Evolutionary conservation across 2,329 filamentous ascomycete species (phyloP).

Genomic region (Cytospora piceae): DNA sequence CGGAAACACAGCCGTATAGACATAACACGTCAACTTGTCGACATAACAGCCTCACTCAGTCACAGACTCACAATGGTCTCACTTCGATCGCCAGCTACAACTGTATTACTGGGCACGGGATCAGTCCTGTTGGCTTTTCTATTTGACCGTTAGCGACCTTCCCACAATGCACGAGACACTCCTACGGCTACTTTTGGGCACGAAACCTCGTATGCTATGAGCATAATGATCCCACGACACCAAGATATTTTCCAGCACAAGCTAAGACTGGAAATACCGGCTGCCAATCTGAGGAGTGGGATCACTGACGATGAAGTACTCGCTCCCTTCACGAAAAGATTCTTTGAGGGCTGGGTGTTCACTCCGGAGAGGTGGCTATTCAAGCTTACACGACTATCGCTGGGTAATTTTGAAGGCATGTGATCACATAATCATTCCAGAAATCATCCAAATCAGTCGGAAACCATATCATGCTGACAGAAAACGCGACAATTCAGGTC

Average conservation of each 20-base stretch:
- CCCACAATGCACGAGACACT: no score
- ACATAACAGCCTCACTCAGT: no score
- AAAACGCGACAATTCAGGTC: not conserved
- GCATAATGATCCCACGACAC: not conserved
- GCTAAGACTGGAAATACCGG: not conserved
- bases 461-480: no score
- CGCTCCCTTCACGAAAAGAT: constrained; percentile 5
- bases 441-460: no score
- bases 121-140: no score
- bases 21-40: no score
- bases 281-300: not conserved
- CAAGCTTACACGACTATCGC: not conserved
- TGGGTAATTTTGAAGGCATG: not conserved
- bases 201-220: not conserved
- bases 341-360: constrained; percentile 20
- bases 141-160: no score
- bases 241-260: not conserved
- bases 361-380: constrained; percentile 18
- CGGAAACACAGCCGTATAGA: no score
- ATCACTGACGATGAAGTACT: constrained; percentile 1
- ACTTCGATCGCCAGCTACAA: no score
- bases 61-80: no score
- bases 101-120: no score
- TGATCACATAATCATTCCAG: not conserved
- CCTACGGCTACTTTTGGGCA: not conserved